phyloP scores from a whole-genome alignment of 805 yeast species.

The Candida awuae region DNA sequence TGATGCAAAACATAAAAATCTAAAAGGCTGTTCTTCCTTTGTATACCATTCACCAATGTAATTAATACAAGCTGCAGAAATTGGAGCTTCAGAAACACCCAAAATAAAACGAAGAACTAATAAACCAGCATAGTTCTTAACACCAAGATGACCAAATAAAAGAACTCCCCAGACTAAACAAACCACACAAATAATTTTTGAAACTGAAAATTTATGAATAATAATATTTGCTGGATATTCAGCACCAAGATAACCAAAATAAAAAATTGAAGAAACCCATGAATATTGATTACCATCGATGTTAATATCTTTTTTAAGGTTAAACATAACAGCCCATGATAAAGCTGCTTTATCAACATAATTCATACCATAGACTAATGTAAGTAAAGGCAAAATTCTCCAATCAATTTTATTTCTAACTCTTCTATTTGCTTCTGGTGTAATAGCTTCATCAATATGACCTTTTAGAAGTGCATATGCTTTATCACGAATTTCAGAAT shows the following conservation, averaged over 20 bases:
- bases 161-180: conserved; percentile 29
- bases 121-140: conserved; percentile 39
- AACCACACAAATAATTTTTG: conserved; percentile 25
- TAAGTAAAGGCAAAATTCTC: conserved; percentile 24
- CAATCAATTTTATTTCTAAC: conserved; percentile 26
- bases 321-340: conserved; percentile 41
- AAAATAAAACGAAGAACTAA: conserved; percentile 33
- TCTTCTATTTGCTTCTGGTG: conserved; percentile 22
- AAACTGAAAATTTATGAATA: conserved; percentile 32
- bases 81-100: conserved; percentile 32
- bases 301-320: conserved; percentile 38
- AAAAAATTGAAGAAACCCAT: conserved; percentile 39
- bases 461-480: conserved; percentile 16
- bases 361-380: conserved; percentile 20
- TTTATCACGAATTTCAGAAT: conserved; percentile 15
- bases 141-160: conserved; percentile 35
- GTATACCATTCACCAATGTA: conserved; percentile 45
- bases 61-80: conserved; percentile 37
- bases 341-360: conserved; percentile 47
- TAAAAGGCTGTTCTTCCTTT: conserved; percentile 36
- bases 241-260: conserved; percentile 40
- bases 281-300: conserved; percentile 36
- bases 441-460: conserved; percentile 11
- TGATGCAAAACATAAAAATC: conserved; percentile 22
- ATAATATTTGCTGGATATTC: conserved; percentile 38